Percentiles rank a stretch among this genome's conserved stretches.
phyloP scores from a whole-genome alignment of 257 asterid species.

The Solanum commersonii region DNA sequence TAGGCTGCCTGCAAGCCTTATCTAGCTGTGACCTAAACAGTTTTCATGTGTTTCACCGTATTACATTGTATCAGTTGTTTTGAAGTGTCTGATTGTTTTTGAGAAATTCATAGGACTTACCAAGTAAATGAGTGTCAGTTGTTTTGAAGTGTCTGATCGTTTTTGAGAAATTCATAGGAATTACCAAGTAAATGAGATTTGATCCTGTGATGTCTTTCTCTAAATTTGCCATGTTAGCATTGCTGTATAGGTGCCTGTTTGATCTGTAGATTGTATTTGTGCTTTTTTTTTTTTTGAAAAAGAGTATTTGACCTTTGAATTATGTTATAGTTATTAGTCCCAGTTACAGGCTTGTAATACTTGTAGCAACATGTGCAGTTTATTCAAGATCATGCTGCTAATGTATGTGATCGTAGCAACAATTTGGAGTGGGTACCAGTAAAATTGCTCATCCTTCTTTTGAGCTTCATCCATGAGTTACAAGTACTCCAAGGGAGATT shows the following conservation, averaged over 20 bases:
- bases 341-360: not conserved
- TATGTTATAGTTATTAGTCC: not conserved
- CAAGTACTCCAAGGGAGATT: conserved; percentile 47
- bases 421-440: conserved; percentile 39
- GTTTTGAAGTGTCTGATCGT: not conserved
- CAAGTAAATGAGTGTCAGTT: not conserved
- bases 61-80: not conserved
- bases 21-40: not conserved
- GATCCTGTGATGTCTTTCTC: not conserved
- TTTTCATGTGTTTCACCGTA: not conserved
- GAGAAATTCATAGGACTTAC: not conserved
- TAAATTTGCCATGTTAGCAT: not conserved
- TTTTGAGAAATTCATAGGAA: not conserved
- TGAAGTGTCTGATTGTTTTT: not conserved
- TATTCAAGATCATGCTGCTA: conserved; percentile 44
- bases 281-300: not conserved
- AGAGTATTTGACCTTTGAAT: not conserved
- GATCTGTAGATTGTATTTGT: not conserved
- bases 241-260: not conserved
- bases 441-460: conserved; percentile 66
- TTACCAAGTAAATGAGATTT: not conserved
- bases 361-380: conserved; percentile 28
- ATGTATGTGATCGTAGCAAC: conserved; percentile 33
- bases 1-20: not conserved
- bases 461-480: conserved; percentile 69